Evolutionary conservation across 306 rosid genomes (phyloP), one percentile per base, ranked within the genome.

Genomic region (Fagus crenata): DNA sequence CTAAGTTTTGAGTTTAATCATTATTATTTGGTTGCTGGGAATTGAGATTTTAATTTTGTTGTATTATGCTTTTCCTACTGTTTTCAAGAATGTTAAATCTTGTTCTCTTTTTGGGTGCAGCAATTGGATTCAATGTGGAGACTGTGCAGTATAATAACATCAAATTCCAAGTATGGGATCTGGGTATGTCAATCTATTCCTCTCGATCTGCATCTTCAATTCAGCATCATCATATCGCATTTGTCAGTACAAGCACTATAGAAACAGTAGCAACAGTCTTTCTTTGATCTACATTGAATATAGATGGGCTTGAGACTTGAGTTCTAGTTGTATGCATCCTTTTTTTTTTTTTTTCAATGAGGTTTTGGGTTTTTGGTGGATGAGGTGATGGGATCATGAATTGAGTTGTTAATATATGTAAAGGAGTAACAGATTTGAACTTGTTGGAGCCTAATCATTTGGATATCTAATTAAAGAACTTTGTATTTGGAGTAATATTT

Each of bases 141-240:
- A 96, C 99, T 5, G 93, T 96, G 87, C 97, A 96, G 84, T 92
- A 96, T 76, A 96, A 92, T 89, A 96, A 89, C 88, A 92, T 96
- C 86, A 96, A 89, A 74, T 96, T 96, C 84, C 99, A 96, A 90
- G 99, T 96, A 74, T 96, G 98, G 99, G 99, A 96, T 91, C 91
- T 96, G 71, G 99, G 99, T 96, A 95, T 76, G 87, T 13, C 74
- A 40, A 60, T 71, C 32, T 40, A 15, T 73, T 69, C 39, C 33
- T 36, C 69, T 64, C 46, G 15, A 49, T 75, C 7, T 81, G 49
- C 40, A 51, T 65, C 33, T 68, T 72, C 28, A 51, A 18, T 51
- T 72, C 58, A 41, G 40, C 11, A 39, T 63, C 71, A 15, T 15
- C 59, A 36, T 39, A 51, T 37, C 39, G 31, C 75, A 39, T 63